Evolutionary conservation across 169 alveolate species (phyloP), one percentile per base, ranked within the genome.

Genomic region (Plasmodium vivax): DNA sequence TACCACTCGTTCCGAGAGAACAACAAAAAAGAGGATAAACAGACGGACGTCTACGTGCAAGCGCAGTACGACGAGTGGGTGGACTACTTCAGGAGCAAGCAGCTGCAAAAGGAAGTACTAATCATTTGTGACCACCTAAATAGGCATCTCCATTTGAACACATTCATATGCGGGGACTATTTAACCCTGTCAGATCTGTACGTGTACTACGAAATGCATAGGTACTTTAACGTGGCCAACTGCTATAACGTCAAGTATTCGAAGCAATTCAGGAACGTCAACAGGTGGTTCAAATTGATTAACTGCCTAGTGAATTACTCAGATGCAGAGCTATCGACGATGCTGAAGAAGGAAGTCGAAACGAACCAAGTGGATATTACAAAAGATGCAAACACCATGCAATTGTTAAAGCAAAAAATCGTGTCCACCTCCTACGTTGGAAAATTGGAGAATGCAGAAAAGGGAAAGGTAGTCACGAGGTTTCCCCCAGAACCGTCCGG

Each of bases 401-500:
- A 14, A 38, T 7, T 41, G 43, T 27, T 47, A 36, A 88, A 81
- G 19, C 71, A 81, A 23, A 92, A 92, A 72, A 36, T 1, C 2
- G 30, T 32, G 14, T 14, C 56, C 32, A 82, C 95, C 1, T 92
- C 95, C 2, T 96, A 93, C 79, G 85, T 85, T 83, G 98, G 98
- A 0, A 97, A 97, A 79, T 96, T 98, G 41, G 97, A 97, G 62
- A 97, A 97, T 43, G 99, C 99, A 27, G 98, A 96, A 92, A 95
- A 97, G 96, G 99, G 99, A 62, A 96, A 98, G 93, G 99, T 99
- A 14, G 99, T 98, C 45, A 99, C 99, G n/a, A 97, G 99, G 82
- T 99, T 99, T 96, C 99, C 99, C 7, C 99, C 99, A 23, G 99
- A 99, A 95, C 99, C 99, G 32, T 98, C 99, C 43, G 99, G 99